Base-by-base conservation (phyloP, 208 protist genomes). In the Trichomonas gallinae region DNA sequence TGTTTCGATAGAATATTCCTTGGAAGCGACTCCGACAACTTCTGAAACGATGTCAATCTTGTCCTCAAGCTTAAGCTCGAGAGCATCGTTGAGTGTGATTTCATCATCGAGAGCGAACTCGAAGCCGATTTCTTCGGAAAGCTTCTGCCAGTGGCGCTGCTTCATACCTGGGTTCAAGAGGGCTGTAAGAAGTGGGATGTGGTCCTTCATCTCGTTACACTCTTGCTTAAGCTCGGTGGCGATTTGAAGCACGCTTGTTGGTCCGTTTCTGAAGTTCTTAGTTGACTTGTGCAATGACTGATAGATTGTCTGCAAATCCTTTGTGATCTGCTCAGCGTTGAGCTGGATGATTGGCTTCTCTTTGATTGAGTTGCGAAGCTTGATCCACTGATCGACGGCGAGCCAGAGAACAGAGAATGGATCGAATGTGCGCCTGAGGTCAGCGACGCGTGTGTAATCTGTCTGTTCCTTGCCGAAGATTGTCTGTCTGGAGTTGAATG, bases 1-100 rank as follows among this genome's bases (percentile, higher is more conserved):
- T 97, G 99, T 98, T 97, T 99, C 98, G 97, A 99, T 98, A 81
- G 98, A 98, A 97, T 98, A 98, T 97, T 99, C 99, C 97, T 99
- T 98, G 15, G 98, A 98, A 42, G 99, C 99, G 36, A 98, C 97
- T 0, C 98, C 98, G 96, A 98, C 99, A 72, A 99, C 98, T 96
- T 98, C 98, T 36, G 98, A 87, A 63, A 99, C 98, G 31, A 98
- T 98, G 36, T 99, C 98, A 23, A 97, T 98, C 96, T 98, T 98
- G 42, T 98, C 97, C 44, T 98, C 96, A 13, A 99, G 97, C 83
- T 98, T 97, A 96, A 97, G 97, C 23, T 99, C 97, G 9, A 99
- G 98, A 13, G 97, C 97, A 97, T 98, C 98, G 31, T 98, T 97
- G 31, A 99, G 97, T 36, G 98, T 99, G 97, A 97, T 96, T 46